phyloP scores from a whole-genome alignment of 139 green algal genomes.

The Choricystis sp. region DNA sequence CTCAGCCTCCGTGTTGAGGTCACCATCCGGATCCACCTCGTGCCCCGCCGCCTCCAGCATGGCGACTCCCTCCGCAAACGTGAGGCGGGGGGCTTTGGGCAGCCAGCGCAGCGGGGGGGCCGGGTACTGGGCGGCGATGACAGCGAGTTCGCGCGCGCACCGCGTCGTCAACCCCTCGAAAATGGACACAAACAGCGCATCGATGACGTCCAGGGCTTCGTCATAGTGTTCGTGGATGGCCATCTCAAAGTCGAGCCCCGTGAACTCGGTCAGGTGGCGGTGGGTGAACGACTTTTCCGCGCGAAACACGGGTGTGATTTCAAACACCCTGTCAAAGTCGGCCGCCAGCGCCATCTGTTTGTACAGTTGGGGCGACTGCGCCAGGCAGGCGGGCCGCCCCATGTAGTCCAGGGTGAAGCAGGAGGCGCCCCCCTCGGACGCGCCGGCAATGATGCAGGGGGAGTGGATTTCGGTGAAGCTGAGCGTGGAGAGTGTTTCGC shows the following conservation, averaged over 20 bases:
- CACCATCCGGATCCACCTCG: conserved; percentile 64
- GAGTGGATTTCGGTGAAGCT: conserved; percentile 95
- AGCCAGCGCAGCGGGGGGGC: conserved; percentile 71
- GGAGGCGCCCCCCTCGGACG: conserved; percentile 73
- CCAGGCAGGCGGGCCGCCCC: conserved; percentile 76
- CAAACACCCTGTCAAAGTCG: conserved; percentile 86
- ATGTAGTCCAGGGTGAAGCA: conserved; percentile 96
- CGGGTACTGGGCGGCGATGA: conserved; percentile 76
- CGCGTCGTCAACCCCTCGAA: conserved; percentile 46
- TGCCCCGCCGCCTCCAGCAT: conserved; percentile 68
- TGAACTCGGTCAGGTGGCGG: conserved; percentile 98
- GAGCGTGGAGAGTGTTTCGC: conserved; percentile 44
- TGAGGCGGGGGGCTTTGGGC: conserved; percentile 57
- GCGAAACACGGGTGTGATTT: conserved; percentile 93
- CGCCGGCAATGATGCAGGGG: conserved; percentile 76
- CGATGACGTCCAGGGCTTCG: conserved; percentile 88
- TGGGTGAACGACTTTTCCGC: conserved; percentile 93
- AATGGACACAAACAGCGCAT: conserved; percentile 80
- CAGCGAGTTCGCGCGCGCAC: conserved; percentile 42
- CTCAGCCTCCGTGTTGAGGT: conserved; percentile 90
- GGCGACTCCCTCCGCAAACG: conserved; percentile 82
- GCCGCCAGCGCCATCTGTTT: conserved; percentile 97
- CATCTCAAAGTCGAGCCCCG: conserved; percentile 98
- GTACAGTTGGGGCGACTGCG: conserved; percentile 89
- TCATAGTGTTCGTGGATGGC: conserved; percentile 91